phyloP scores from a whole-genome alignment of 192 early-diverging fungal species.

The Backusella circina region DNA sequence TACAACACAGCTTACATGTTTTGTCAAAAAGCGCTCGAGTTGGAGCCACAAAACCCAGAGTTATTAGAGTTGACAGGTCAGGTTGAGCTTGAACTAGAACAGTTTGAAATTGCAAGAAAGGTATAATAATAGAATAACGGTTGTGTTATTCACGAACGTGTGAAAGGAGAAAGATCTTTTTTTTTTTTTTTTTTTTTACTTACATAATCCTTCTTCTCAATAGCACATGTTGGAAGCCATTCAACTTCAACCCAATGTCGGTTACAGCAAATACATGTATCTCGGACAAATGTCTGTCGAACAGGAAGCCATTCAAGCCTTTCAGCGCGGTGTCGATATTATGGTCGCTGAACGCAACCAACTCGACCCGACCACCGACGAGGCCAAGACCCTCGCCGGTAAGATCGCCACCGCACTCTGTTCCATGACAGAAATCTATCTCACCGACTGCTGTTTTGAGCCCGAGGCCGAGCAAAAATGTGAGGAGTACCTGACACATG shows the following conservation, averaged over 20 bases:
- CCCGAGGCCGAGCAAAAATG: conserved; percentile 85
- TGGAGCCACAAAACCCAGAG: conserved; percentile 53
- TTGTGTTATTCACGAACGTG: neutral
- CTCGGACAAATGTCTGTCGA: conserved; percentile 72
- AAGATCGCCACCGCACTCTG: conserved; percentile 86
- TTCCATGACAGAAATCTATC: conserved; percentile 95
- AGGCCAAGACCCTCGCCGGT: conserved; percentile 42
- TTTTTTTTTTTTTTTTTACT: neutral
- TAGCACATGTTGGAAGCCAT: conserved; percentile 67
- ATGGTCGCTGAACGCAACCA: conserved; percentile 54
- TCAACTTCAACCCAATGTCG: conserved; percentile 60
- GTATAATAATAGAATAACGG: conserved; percentile 25
- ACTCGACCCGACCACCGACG: conserved; percentile 34
- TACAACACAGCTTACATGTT: conserved; percentile 70
- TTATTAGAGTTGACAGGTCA: conserved; percentile 70
- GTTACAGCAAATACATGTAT: conserved; percentile 84
- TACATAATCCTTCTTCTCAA: neutral
- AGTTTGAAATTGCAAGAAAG: conserved; percentile 61
- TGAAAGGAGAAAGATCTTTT: conserved; percentile 8
- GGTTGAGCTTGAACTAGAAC: conserved; percentile 72
- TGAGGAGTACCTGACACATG: conserved; percentile 67
- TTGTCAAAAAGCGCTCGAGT: conserved; percentile 60
- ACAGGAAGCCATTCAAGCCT: conserved; percentile 64
- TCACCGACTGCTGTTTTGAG: conserved; percentile 98
- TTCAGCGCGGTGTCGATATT: conserved; percentile 67